A percentile compares a stretch with the other conserved stretches of the same genome.
These are phyloP conservation scores for Metarhizium humberi DNA, from an alignment of 2,329 filamentous ascomycete species.

Conservation along the genomic window DNA sequence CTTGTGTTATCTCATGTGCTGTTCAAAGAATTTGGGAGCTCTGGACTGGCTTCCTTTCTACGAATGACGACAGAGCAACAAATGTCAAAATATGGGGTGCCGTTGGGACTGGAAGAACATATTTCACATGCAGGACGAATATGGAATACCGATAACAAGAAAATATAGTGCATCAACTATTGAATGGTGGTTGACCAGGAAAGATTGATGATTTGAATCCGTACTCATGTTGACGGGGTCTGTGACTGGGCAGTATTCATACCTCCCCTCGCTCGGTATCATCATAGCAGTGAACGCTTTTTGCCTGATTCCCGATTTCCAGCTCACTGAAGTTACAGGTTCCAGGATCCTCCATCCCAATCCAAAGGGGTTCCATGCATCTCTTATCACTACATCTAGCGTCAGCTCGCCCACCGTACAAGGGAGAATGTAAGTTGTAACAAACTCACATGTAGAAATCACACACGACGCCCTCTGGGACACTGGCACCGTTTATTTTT, in stretches of 20 bases:
- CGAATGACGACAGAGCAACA: conserved; percentile 18
- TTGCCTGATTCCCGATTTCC: conserved; percentile 3
- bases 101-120: conserved; percentile 17
- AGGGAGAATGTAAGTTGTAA: background rate
- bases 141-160: conserved; percentile 7
- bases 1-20: conserved; percentile 22
- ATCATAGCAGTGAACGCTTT: conserved; percentile 3
- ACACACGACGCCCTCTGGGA: background rate
- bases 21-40: conserved; percentile 13
- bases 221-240: background rate
- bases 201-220: background rate
- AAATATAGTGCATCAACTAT: background rate
- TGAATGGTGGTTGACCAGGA: background rate
- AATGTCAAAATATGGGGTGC: conserved; percentile 12
- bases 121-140: conserved; percentile 7
- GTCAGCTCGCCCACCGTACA: background rate
- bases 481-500: background rate
- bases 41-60: conserved; percentile 22
- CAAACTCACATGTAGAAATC: background rate
- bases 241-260: background rate
- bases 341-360: conserved; percentile 5
- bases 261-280: background rate
- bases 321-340: background rate
- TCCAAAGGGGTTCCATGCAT: conserved; percentile 4
- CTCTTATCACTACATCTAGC: background rate